These are phyloP conservation scores for Trypanosoma rangeli DNA, from an alignment of 208 protist genomes.

Conservation along the genomic window DNA sequence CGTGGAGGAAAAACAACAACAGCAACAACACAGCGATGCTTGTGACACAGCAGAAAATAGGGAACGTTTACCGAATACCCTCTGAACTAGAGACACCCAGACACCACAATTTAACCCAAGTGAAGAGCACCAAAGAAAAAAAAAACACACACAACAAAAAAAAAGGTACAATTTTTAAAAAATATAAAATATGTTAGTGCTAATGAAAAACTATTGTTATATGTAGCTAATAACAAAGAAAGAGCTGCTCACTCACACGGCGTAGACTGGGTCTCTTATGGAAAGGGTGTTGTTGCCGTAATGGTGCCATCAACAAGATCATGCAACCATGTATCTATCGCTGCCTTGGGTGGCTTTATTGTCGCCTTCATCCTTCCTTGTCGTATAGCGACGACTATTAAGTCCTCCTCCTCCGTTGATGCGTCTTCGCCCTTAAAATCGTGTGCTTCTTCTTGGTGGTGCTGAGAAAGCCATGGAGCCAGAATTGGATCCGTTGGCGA, in stretches of 20 bases:
- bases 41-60: background rate
- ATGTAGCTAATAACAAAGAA: background rate
- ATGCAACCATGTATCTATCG: constrained; percentile 20
- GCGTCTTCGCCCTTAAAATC: background rate
- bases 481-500: constrained; percentile 42
- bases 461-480: constrained; percentile 43
- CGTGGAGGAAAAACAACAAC: too few relatives aligned
- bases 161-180: too few relatives aligned
- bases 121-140: background rate
- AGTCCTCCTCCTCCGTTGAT: background rate
- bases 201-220: background rate
- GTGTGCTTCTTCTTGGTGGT: constrained; percentile 7
- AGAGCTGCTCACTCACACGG: background rate
- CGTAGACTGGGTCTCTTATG: background rate
- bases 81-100: background rate
- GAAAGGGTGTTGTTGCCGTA: constrained; percentile 1
- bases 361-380: constrained; percentile 21
- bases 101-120: background rate
- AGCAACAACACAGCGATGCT: background rate
- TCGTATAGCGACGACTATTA: constrained; percentile 8
- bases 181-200: background rate
- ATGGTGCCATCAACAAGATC: constrained; percentile 26
- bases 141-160: too few relatives aligned
- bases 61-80: background rate
- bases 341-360: constrained; percentile 14